Evolutionary conservation across 345 rosid species (phyloP), one percentile per base, ranked within the genome.

Genomic region (Passiflora organensis): DNA sequence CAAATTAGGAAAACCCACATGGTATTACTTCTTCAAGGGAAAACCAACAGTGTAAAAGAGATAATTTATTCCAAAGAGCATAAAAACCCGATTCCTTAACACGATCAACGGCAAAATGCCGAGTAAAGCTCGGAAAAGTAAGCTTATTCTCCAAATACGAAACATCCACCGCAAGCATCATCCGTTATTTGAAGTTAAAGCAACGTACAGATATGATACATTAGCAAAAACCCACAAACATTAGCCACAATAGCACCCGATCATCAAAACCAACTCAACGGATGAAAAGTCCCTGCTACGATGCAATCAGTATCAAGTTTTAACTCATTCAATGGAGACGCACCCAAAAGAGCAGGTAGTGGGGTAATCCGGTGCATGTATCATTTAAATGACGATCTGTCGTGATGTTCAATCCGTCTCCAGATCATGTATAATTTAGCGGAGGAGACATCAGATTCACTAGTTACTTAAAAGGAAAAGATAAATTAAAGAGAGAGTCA

Each of bases 361-460:
- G 55, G 55, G 58, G 39, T 60, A 68, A 64, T 54, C 63, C 18
- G 63, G 59, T 36, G 18, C 56, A 62, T 16, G 58, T 60, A 16
- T 75, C 82, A 77, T 79, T 60, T 60, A 65, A 75, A 53, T 53
- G 71, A 53, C 56, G 70, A 74, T 48, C 60, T 42, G 47, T 75
- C 69, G 73, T 76, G 37, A 2, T 15, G n/a, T 37, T 37, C 55
- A 47, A 48, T 28, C 28, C 17, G 50, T 56, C 18, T 51, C 49
- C 64, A 45, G 63, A 65, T 55, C 70, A 28, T 36, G 41, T 21
- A 21, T 20, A 48, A 19, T 8, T 1, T 37, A 6, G 41, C n/a
- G n/a, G n/a, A n/a, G n/a, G n/a, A n/a, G n/a, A n/a, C n/a, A n/a
- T n/a, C n/a, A 28, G 34, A 2, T 20, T 44, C n/a, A 44, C 9